Evolutionary conservation across 306 rosid species (phyloP), one percentile per base, ranked within the genome.

Genomic region (Acacia melanoxylon): DNA sequence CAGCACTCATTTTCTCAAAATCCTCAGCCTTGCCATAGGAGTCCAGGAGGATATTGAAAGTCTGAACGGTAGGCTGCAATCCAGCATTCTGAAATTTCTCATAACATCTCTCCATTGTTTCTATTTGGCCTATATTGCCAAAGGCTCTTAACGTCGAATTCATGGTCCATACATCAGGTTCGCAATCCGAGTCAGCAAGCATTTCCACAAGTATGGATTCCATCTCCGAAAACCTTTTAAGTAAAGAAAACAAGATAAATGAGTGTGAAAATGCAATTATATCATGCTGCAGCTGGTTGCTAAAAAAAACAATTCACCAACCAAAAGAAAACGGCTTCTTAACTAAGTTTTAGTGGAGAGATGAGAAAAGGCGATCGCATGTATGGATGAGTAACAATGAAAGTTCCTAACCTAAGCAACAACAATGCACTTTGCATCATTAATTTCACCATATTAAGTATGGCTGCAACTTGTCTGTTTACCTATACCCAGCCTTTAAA

Each of bases 91-190:
- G 99, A 78, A 91, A 95, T 80, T 90, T 91, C 45, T 93, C 97
- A 79, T 89, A 95, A 80, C 99, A 95, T 87, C 83, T 91, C 87
- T 93, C 99, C 99, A 89, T 95, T 71, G 94, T 95, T 79, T 95
- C 98, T 78, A 93, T 86, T 80, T 93, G 93, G 80, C 97, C 93
- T 17, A 86, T 90, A 86, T 81, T 82, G 84, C 98, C 99, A 76
- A 95, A 93, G 79, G 97, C 98, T 87, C 99, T 87, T 15, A 93
- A 84, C 6, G 97, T 90, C n/a, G 98, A 95, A 82, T 95, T 95
- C 99, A 93, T 90, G 74, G 97, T 95, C 97, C 97, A 95, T 78
- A 84, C 97, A 48, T 95, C 98, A 15, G 99, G 99, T 78, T 91
- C 85, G 54, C 97, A 90, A 42, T 84, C 83, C 71, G 58, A 74